Percentiles rank a stretch among this genome's conserved stretches.
Evolutionary conservation across 257 asterid species (phyloP).

Genomic region (Pogostemon cablin): DNA sequence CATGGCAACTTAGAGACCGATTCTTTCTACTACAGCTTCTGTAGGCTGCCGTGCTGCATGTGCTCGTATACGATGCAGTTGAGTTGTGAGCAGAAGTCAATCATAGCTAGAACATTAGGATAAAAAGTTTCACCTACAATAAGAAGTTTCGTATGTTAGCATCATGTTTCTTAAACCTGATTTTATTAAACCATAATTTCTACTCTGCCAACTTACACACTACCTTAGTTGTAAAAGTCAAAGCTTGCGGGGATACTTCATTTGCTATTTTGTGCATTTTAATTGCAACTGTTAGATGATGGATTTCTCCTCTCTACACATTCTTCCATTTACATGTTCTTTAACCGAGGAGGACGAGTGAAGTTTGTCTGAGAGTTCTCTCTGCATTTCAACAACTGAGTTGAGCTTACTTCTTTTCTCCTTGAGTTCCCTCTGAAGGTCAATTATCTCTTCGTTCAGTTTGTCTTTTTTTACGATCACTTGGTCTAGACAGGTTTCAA

Average conservation of each 20-base stretch:
- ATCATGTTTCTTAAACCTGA: background rate
- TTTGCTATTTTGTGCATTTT: constrained; percentile 40
- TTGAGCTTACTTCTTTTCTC: constrained; percentile 49
- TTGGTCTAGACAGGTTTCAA: constrained; percentile 38
- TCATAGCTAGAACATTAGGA: constrained; percentile 52
- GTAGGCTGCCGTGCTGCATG: constrained; percentile 60
- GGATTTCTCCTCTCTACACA: constrained; percentile 53
- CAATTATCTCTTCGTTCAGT: constrained; percentile 44
- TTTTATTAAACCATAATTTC: background rate
- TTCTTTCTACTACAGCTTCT: constrained; percentile 39
- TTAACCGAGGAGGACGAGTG: constrained; percentile 49
- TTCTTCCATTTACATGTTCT: constrained; percentile 44
- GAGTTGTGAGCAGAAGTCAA: constrained; percentile 67
- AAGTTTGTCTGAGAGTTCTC: constrained; percentile 60
- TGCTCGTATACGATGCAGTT: constrained; percentile 61
- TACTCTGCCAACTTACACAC: background rate
- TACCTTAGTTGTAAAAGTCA: constrained; percentile 52
- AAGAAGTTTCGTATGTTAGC: constrained; percentile 14
- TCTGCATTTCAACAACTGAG: constrained; percentile 54
- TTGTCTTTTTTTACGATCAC: constrained; percentile 43
- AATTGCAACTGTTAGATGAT: constrained; percentile 53
- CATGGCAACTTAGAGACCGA: constrained; percentile 54
- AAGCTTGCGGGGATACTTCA: constrained; percentile 37
- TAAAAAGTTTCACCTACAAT: constrained; percentile 55
- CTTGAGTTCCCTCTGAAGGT: constrained; percentile 53